These are phyloP conservation scores for Suhomyces faveliae DNA, from an alignment of 805 yeast genomes.

Conservation along the genomic window DNA sequence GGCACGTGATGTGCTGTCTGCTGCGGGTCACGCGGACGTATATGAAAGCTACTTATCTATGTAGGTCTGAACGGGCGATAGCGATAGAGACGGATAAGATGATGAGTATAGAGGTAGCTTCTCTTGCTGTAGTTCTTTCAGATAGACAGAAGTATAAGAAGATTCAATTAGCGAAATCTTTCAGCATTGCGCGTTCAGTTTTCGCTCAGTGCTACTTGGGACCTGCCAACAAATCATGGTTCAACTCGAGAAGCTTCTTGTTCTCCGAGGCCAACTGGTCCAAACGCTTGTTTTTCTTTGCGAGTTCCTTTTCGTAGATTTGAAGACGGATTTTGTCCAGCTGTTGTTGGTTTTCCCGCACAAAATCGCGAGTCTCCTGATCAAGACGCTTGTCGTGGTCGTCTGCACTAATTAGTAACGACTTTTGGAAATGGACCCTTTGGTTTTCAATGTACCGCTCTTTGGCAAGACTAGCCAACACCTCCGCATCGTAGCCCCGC, in stretches of 20 bases:
- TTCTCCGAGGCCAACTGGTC: slow-evolving; percentile 26
- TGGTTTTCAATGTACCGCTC: slow-evolving; percentile 19
- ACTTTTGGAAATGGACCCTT: slow-evolving; percentile 5
- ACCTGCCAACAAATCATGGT: slow-evolving; percentile 21
- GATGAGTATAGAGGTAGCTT: no score
- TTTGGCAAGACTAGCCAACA: slow-evolving; percentile 19
- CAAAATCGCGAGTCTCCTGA: slow-evolving; percentile 7
- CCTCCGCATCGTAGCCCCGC: slow-evolving; percentile 22
- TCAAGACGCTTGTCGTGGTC: slow-evolving; percentile 11
- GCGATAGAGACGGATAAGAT: no score
- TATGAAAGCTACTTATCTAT: neutral
- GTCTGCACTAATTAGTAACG: neutral
- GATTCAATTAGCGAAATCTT: no score
- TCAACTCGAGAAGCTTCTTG: slow-evolving; percentile 29
- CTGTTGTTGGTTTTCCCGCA: slow-evolving; percentile 14
- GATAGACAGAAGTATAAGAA: no score
- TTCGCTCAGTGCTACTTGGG: no score
- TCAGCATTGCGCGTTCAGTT: no score
- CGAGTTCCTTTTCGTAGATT: slow-evolving; percentile 22
- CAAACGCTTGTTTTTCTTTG: slow-evolving; percentile 19
- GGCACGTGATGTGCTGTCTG: neutral
- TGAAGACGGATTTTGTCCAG: slow-evolving; percentile 17
- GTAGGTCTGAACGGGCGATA: no score
- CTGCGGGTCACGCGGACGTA: neutral
- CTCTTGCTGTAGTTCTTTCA: no score